phyloP scores from a whole-genome alignment of 169 alveolate species.

The Plasmodium gallinaceum region DNA sequence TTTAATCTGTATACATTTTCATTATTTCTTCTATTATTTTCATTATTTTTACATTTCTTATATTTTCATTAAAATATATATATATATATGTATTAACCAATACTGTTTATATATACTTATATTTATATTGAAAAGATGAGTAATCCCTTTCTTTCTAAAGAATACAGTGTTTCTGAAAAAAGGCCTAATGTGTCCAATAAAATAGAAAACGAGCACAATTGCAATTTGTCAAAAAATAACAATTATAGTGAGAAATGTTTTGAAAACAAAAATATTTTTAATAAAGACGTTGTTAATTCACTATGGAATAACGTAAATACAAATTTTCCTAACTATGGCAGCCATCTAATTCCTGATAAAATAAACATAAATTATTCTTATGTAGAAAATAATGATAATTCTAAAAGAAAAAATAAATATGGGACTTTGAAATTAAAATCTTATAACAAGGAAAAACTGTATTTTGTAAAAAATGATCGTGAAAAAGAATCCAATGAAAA shows the following conservation, averaged over 20 bases:
- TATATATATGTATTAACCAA: too few relatives aligned
- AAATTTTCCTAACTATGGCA: constrained; percentile 2
- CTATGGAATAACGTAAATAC: not conserved
- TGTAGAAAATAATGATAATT: not conserved
- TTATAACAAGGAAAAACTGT: constrained; percentile 17
- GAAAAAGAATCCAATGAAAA: constrained; percentile 9
- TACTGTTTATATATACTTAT: too few relatives aligned
- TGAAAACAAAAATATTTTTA: not conserved
- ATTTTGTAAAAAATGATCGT: constrained; percentile 1
- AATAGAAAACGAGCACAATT: not conserved
- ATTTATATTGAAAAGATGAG: not conserved
- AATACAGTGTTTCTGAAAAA: not conserved
- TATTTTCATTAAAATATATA: too few relatives aligned
- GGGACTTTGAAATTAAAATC: not conserved
- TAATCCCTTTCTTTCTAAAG: not conserved
- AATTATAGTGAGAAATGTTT: constrained; percentile 2
- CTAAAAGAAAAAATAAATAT: not conserved
- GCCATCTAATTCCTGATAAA: not conserved
- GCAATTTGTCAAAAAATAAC: not conserved
- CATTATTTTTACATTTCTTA: too few relatives aligned
- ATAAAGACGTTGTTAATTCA: not conserved
- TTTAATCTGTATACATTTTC: too few relatives aligned
- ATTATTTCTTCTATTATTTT: too few relatives aligned
- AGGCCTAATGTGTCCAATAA: not conserved
- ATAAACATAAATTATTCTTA: not conserved